Evolutionary conservation across 2,329 filamentous ascomycete species (phyloP).

Genomic region (Camptophora hylomeconis): DNA sequence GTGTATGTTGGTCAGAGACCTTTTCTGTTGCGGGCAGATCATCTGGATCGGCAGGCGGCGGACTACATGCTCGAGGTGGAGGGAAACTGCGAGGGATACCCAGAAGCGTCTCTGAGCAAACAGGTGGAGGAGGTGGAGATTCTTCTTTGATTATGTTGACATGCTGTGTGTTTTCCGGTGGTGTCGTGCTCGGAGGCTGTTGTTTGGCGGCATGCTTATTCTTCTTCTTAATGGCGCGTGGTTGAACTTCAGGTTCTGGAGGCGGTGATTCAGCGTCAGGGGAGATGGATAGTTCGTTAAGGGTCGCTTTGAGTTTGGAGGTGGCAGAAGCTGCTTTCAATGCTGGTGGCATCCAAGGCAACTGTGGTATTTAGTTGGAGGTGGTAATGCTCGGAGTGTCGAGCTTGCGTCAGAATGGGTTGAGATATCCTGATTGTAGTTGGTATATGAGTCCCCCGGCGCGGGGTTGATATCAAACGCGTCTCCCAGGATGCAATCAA

Average conservation of each 20-base stretch:
- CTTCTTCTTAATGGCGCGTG: conserved; percentile 13
- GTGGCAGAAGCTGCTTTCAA: conserved; percentile 8
- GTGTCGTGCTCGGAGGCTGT: conserved; percentile 8
- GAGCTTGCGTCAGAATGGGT: no score
- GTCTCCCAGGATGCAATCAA: no score
- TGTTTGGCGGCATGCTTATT: conserved; percentile 14
- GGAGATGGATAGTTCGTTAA: no score
- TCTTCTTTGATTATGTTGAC: conserved; percentile 1
- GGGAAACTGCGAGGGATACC: not conserved
- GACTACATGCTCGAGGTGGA: not conserved
- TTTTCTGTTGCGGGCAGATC: conserved; percentile 13
- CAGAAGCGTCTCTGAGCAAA: not conserved
- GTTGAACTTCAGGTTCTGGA: no score
- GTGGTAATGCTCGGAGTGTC: no score
- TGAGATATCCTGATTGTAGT: no score
- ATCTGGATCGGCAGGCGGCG: not conserved
- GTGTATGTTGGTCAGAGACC: conserved; percentile 17
- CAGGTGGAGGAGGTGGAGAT: not conserved
- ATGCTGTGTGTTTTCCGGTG: conserved; percentile 9
- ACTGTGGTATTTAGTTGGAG: conserved; percentile 1
- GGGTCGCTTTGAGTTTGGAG: no score
- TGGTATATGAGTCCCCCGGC: no score
- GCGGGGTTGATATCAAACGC: conserved; percentile 4
- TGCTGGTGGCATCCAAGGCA: conserved; percentile 13
- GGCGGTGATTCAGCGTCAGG: no score